These are phyloP conservation scores for Fusarium sp. DNA, from an alignment of 2,329 filamentous ascomycete genomes.

Conservation along the genomic window DNA sequence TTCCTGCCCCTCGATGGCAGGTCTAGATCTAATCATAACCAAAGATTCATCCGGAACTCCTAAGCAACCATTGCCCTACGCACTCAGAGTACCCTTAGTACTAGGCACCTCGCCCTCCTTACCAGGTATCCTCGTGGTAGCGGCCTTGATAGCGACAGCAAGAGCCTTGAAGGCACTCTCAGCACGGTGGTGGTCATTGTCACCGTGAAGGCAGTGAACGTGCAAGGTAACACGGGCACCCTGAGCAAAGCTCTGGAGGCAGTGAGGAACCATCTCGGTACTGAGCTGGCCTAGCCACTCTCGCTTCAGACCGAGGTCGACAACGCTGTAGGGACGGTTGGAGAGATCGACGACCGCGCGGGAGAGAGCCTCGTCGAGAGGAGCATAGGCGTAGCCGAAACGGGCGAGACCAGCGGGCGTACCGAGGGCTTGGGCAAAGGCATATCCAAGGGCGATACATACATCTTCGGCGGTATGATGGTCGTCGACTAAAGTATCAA, in stretches of 20 bases:
- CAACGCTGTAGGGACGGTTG: constrained; percentile 87
- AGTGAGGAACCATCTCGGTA: constrained; percentile 98
- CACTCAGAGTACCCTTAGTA: constrained; percentile 90
- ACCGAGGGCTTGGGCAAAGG: constrained; percentile 85
- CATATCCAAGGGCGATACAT: constrained; percentile 88
- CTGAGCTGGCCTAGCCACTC: constrained; percentile 95
- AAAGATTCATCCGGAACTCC: constrained; percentile 44
- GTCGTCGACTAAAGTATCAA: constrained; percentile 79
- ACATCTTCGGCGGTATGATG: constrained; percentile 98
- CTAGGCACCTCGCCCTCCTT: constrained; percentile 94
- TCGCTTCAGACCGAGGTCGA: constrained; percentile 85
- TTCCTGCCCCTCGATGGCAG: constrained; percentile 6
- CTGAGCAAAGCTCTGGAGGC: constrained; percentile 92
- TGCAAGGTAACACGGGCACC: constrained; percentile 92
- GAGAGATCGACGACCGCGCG: constrained; percentile 95
- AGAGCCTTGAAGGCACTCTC: constrained; percentile 98
- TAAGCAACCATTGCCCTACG: constrained; percentile 52
- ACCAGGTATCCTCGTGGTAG: constrained; percentile 79
- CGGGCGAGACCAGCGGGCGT: constrained; percentile 84
- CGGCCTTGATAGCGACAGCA: constrained; percentile 84
- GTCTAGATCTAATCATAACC: constrained; percentile 26
- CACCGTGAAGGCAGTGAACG: constrained; percentile 89
- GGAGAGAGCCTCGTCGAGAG: constrained; percentile 94
- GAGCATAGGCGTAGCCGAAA: constrained; percentile 92
- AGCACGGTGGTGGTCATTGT: constrained; percentile 95